A percentile compares a stretch with the other conserved stretches of the same genome.
Conservation (phyloP, 345 rosid genomes). For the Aethionema arabicum region DNA sequence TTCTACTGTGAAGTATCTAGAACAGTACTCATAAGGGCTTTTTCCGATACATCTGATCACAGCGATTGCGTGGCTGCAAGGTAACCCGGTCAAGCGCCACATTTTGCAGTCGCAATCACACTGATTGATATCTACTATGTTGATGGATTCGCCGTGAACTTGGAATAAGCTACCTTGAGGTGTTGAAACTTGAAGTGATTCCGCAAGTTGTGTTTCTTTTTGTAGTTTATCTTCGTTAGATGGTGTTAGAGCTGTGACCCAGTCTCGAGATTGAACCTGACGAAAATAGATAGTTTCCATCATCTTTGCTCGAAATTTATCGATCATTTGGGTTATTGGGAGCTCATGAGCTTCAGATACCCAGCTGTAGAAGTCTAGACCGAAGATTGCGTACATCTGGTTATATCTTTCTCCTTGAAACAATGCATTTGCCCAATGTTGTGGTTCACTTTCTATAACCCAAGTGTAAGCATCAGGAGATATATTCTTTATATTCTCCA, state of each 20-base stretch:
- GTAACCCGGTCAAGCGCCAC: constrained; percentile 74
- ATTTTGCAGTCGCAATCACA: constrained; percentile 83
- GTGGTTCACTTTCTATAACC: constrained; percentile 83
- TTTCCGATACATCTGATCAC: constrained; percentile 56
- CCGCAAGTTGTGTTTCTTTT: constrained; percentile 51
- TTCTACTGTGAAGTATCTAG: constrained; percentile 59
- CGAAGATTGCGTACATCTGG: constrained; percentile 71
- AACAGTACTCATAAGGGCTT: constrained; percentile 77
- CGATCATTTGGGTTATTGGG: constrained; percentile 90
- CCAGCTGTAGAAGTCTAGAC: constrained; percentile 82
- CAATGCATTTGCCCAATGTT: constrained; percentile 83
- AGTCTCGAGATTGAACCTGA: constrained; percentile 65
- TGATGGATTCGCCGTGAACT: constrained; percentile 64
- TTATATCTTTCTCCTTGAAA: constrained; percentile 78
- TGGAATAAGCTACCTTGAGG: constrained; percentile 54
- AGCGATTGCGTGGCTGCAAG: constrained; percentile 85
- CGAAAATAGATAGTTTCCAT: constrained; percentile 74
- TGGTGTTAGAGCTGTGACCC: constrained; percentile 74
- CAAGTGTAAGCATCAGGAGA: constrained; percentile 82
- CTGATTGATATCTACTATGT: constrained; percentile 57
- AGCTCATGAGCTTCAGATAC: constrained; percentile 82
- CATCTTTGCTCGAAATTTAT: constrained; percentile 72
- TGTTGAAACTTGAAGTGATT: constrained; percentile 53
- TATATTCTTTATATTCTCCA: constrained; percentile 65
- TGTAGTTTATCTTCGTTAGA: constrained; percentile 72